phyloP scores from a whole-genome alignment of 2,329 filamentous ascomycete species.

The Lecanosticta acicola region DNA sequence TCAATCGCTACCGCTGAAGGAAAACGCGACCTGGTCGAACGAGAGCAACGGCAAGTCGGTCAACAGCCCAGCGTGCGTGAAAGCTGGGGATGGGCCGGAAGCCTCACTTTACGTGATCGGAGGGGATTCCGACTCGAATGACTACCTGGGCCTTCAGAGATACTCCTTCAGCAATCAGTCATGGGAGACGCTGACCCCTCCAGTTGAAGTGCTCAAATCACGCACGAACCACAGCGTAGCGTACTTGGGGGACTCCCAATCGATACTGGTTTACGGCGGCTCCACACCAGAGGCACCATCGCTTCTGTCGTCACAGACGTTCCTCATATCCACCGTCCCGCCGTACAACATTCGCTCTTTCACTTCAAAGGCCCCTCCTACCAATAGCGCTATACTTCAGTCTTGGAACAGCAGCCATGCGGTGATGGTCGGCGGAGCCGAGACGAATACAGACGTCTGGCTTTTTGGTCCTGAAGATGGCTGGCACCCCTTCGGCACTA shows the following conservation, averaged over 20 bases:
- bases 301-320: slow-evolving; percentile 64
- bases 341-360: slow-evolving; percentile 61
- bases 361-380: slow-evolving; percentile 56
- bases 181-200: slow-evolving; percentile 54
- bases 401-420: slow-evolving; percentile 66
- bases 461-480: slow-evolving; percentile 59
- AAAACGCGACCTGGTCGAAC: slow-evolving; percentile 66
- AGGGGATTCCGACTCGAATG: slow-evolving; percentile 53
- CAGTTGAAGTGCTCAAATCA: slow-evolving; percentile 56
- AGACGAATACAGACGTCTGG: slow-evolving; percentile 62
- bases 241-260: slow-evolving; percentile 64
- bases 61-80: slow-evolving; percentile 70
- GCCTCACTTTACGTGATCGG: slow-evolving; percentile 76
- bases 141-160: slow-evolving; percentile 70
- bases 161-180: slow-evolving; percentile 53
- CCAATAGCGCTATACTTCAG: slow-evolving; percentile 64
- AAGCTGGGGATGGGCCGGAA: slow-evolving; percentile 50
- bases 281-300: slow-evolving; percentile 54
- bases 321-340: slow-evolving; percentile 60
- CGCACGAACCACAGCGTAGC: slow-evolving; percentile 68
- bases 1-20: slow-evolving; percentile 62
- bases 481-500: slow-evolving; percentile 64
- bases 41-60: slow-evolving; percentile 64
- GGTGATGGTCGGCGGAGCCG: slow-evolving; percentile 67
- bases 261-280: slow-evolving; percentile 77